Evolutionary conservation across 345 rosid species (phyloP).

Genomic region (Corchorus capsularis): DNA sequence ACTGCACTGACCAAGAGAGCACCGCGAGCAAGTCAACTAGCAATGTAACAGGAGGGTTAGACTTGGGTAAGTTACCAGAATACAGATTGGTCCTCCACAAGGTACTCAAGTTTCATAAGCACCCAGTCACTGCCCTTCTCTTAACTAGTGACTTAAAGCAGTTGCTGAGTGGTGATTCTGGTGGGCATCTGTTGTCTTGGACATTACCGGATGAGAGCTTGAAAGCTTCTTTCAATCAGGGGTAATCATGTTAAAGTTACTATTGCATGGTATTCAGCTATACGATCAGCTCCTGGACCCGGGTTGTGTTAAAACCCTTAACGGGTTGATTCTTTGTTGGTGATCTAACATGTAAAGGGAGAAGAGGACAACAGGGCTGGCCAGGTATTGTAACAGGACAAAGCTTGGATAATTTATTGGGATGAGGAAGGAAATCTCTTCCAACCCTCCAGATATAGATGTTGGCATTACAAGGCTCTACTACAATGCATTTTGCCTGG

Average conservation of each 20-base stretch:
- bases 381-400: constrained; percentile 25
- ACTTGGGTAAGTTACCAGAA: constrained; percentile 67
- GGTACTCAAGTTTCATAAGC: constrained; percentile 84
- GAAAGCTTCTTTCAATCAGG: constrained; percentile 61
- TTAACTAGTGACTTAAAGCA: constrained; percentile 86
- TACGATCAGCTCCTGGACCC: constrained; percentile 13
- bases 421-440: constrained; percentile 2
- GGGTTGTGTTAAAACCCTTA: constrained; percentile 20
- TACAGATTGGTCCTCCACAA: constrained; percentile 81
- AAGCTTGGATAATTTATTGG: background rate
- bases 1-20: constrained; percentile 58
- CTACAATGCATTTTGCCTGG: background rate
- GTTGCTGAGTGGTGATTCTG: constrained; percentile 88
- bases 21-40: constrained; percentile 46
- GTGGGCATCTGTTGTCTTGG: constrained; percentile 93
- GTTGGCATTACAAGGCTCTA: constrained; percentile 14
- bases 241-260: constrained; percentile 28
- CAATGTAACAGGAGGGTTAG: constrained; percentile 54
- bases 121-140: constrained; percentile 84
- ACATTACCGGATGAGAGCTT: constrained; percentile 81
- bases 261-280: constrained; percentile 23
- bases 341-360: constrained; percentile 1
- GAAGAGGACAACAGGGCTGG: constrained; percentile 33
- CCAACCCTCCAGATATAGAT: background rate
- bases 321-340: constrained; percentile 19